Percentiles rank a stretch among this genome's conserved stretches.
phyloP scores from a whole-genome alignment of 805 yeast genomes.

The Starmerella stigmatis region DNA sequence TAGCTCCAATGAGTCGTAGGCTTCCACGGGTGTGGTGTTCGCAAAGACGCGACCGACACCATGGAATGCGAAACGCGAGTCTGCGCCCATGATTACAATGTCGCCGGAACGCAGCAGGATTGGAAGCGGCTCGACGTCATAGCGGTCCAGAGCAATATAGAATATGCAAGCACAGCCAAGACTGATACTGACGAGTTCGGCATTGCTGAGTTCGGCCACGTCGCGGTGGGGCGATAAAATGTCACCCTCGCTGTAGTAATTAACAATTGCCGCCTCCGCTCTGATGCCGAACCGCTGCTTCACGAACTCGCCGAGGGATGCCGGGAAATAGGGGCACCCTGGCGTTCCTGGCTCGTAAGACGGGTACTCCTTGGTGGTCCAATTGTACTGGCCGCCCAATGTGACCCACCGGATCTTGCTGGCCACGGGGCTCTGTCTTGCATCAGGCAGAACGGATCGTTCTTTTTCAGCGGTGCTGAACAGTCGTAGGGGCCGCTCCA shows the following conservation, averaged over 20 bases:
- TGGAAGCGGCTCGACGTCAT: slow-evolving; percentile 28
- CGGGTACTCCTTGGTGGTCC: slow-evolving; percentile 37
- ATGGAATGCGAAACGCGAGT: slow-evolving; percentile 34
- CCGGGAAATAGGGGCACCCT: slow-evolving; percentile 31
- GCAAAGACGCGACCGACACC: slow-evolving; percentile 35
- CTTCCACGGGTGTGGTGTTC: slow-evolving; percentile 29
- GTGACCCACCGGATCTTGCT: slow-evolving; percentile 38
- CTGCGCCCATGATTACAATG: slow-evolving; percentile 35
- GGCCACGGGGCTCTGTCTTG: slow-evolving; percentile 10
- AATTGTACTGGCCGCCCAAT: slow-evolving; percentile 38
- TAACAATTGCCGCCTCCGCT: slow-evolving; percentile 36
- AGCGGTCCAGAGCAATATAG: slow-evolving; percentile 26
- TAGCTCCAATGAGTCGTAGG: slow-evolving; percentile 6
- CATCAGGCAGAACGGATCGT: not conserved
- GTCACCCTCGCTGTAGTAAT: slow-evolving; percentile 37
- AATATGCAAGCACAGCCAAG: slow-evolving; percentile 36
- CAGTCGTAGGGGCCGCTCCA: slow-evolving; percentile 29
- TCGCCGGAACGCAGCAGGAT: slow-evolving; percentile 35
- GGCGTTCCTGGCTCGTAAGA: slow-evolving; percentile 28
- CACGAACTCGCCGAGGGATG: slow-evolving; percentile 22
- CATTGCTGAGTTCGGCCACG: slow-evolving; percentile 32
- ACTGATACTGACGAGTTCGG: slow-evolving; percentile 33
- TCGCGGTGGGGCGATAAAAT: slow-evolving; percentile 37
- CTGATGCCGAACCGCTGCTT: slow-evolving; percentile 24
- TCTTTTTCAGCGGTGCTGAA: slow-evolving; percentile 23